Evolutionary conservation across 2,329 filamentous ascomycete species (phyloP).

Genomic region (Cryphonectria parasitica): DNA sequence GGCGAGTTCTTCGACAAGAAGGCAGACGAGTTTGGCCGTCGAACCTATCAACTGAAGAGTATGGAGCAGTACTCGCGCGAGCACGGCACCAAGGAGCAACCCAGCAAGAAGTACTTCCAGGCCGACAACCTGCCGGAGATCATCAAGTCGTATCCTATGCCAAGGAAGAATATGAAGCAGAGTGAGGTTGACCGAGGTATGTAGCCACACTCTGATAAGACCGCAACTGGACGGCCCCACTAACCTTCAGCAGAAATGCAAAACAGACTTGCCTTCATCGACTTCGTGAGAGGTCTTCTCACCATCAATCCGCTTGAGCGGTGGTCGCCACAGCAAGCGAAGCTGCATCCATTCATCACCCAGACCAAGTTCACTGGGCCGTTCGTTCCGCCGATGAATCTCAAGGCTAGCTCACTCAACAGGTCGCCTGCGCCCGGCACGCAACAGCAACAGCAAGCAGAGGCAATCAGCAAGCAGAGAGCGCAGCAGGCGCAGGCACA

Average conservation of each 20-base stretch:
- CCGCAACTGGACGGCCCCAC: neutral
- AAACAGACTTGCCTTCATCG: slow-evolving; percentile 95
- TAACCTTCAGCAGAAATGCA: slow-evolving; percentile 78
- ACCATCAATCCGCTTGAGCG: slow-evolving; percentile 95
- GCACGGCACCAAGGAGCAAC: slow-evolving; percentile 95
- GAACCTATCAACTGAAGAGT: slow-evolving; percentile 89
- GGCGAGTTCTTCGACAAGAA: slow-evolving; percentile 96
- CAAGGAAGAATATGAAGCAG: slow-evolving; percentile 98
- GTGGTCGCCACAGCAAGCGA: slow-evolving; percentile 98
- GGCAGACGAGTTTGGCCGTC: slow-evolving; percentile 87
- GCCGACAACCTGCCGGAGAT: slow-evolving; percentile 94
- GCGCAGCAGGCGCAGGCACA: slow-evolving; percentile 73
- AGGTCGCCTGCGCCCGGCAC: slow-evolving; percentile 90
- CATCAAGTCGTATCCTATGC: slow-evolving; percentile 97
- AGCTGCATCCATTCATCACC: slow-evolving; percentile 96
- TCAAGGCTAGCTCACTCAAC: slow-evolving; percentile 84
- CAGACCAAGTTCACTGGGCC: slow-evolving; percentile 96
- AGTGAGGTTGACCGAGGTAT: slow-evolving; percentile 93
- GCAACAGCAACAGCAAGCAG: slow-evolving; percentile 93
- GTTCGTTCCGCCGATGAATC: slow-evolving; percentile 95
- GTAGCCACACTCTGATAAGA: slow-evolving; percentile 31
- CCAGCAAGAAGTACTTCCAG: slow-evolving; percentile 99
- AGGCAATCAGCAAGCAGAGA: slow-evolving; percentile 90
- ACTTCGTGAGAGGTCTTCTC: slow-evolving; percentile 91
- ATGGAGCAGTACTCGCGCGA: slow-evolving; percentile 98